Evolutionary conservation across 306 rosid genomes (phyloP), one percentile per base, ranked within the genome.

Genomic region (Ceratonia siliqua): DNA sequence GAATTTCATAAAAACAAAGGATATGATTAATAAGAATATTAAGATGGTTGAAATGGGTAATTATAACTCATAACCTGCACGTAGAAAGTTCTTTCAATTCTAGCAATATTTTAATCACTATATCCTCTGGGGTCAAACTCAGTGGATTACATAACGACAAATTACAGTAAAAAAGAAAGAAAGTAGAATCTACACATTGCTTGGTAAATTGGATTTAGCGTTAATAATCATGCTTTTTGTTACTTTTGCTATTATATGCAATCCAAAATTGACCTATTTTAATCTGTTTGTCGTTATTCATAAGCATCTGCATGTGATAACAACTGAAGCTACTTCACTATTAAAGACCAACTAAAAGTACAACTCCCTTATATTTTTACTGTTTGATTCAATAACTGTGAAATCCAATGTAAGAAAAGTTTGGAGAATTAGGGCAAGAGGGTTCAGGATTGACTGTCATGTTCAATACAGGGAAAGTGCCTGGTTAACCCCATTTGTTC

Each of bases 241-340:
- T 70, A 70, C 81, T 63, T 79, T 79, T 83, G 73, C 30, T 28
- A 25, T 41, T 25, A 21, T 39, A 72, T 48, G 57, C 50, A 14
- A 55, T 79, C 54, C 38, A 55, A 64, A 22, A 42, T 32, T 48
- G 52, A 32, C 33, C 20, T 32, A 21, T 36, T 36, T 9, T 62
- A n/a, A n/a, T n/a, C 9, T 6, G 12, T 63, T 72, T 76, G 87
- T 79, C 76, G 73, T 71, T 75, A 63, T 83, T 45, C 70, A 3
- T 52, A 48, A 20, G 75, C 36, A n/a, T 75, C 27, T 83, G 81
- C 83, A 70, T 70, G 68, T 79, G 81, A 79, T 58, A 75, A 78
- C 65, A 71, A 49, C 82, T 45, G 67, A 61, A 71, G 52, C 76
- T 65, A 65, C 38, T 54, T 53, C 73, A 46, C 75, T 65, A 49